Conservation (phyloP, 2,329 filamentous ascomycete genomes). For the Byssothecium circinans region DNA sequence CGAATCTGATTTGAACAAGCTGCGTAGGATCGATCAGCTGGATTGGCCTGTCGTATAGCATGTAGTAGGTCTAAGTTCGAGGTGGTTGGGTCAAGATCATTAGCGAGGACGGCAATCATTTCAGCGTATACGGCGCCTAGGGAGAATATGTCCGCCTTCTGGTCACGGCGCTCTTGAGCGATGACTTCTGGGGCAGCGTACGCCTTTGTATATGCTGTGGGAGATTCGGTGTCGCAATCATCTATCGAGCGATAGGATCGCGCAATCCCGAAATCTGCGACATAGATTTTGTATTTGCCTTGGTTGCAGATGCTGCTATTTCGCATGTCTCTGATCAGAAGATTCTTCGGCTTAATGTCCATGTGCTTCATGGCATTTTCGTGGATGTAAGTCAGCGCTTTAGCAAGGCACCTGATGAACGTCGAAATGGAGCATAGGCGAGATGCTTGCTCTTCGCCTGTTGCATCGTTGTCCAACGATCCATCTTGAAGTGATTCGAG, state of each 20-base stretch:
- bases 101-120: conserved; percentile 15
- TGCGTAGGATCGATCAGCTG: conserved; percentile 5
- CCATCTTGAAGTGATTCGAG: conserved; percentile 8
- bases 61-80: conserved; percentile 7
- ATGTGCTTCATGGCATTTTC: conserved; percentile 19
- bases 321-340: conserved; percentile 17
- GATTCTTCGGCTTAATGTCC: conserved; percentile 27
- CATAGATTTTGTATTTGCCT: conserved; percentile 18
- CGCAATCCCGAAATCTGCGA: conserved; percentile 26
- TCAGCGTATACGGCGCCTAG: conserved; percentile 23
- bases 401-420: conserved; percentile 13
- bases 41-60: conserved; percentile 2
- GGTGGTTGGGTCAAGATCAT: not conserved
- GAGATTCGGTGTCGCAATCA: conserved; percentile 16
- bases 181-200: conserved; percentile 26
- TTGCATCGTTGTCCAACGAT: not conserved
- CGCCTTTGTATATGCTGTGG: conserved; percentile 13
- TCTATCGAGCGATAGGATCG: conserved; percentile 16
- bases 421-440: conserved; percentile 3
- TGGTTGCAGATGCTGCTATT: conserved; percentile 5
- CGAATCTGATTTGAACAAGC: conserved; percentile 2
- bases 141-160: conserved; percentile 23
- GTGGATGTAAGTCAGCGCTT: conserved; percentile 20
- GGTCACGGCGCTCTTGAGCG: conserved; percentile 13
- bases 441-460: not conserved